Evolutionary conservation across 1,139 yeast species (phyloP), one percentile per base, ranked within the genome.

Genomic region (Kodamaea sp.): DNA sequence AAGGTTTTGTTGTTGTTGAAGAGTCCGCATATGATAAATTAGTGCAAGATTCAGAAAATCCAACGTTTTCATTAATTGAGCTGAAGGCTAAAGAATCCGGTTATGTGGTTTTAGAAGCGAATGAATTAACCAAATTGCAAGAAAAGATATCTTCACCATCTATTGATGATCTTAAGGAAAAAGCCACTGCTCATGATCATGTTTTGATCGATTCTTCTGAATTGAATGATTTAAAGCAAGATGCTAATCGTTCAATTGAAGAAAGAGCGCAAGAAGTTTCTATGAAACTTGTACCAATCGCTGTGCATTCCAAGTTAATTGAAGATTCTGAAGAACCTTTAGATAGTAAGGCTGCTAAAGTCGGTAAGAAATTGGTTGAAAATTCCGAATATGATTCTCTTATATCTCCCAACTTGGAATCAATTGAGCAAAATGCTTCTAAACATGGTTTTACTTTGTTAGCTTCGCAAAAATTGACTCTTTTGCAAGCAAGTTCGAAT

Each of bases 301-400:
- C 39, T 6, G 54, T 53, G 8, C 46, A 43, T 28, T 42, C 39
- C 26, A 32, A 34, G 10, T 36, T 45, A 34, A 12, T 40, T 31
- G 24, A 36, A 2, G 31, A 34, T 5, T 36, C 48, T 4, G 40
- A 43, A 6, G 57, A 57, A 33, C 30, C 61, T 4, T 43, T 62
- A 27, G 57, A 57, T 24, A 35, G 47, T 2, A 54, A 49, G 37
- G 65, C 63, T 3, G 39, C 41, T 12, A 40, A 42, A 29, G 30
- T 38, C 8, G 49, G 51, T 8, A 23, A 48, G 43, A 41, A 34
- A 6, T 34, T 58, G n/a, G 24, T 48, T 7, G 10, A 27, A 6
- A 25, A 22, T 8, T 29, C 29, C 8, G 45, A 44, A 11, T 41
- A 45, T 29, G 42, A 44, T 2, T n/a, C 26, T 5, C 37, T 48